phyloP scores from a whole-genome alignment of 306 rosid species.

The Fragaria ananassa region DNA sequence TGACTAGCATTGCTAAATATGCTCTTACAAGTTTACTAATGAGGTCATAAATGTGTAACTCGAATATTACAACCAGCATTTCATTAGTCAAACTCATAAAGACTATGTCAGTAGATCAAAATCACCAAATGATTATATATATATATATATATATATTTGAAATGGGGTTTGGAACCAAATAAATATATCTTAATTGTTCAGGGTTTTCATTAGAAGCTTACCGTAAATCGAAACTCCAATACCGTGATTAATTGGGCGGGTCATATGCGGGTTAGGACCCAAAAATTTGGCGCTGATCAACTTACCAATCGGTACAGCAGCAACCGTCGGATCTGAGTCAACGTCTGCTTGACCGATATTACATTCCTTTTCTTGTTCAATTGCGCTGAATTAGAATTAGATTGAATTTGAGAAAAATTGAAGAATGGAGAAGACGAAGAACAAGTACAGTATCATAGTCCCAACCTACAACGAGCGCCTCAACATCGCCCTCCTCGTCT shows the following conservation, averaged over 20 bases:
- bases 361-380: background rate
- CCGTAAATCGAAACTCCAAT: no score
- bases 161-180: no score
- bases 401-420: background rate
- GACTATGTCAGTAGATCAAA: no score
- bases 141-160: no score
- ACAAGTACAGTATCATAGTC: constrained; percentile 79
- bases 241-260: background rate
- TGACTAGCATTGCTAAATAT: no score
- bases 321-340: background rate
- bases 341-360: background rate
- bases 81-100: no score
- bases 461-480: constrained; percentile 94
- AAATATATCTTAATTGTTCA: no score
- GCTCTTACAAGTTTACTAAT: no score
- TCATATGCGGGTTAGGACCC: background rate
- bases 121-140: no score
- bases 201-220: no score
- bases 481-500: constrained; percentile 81
- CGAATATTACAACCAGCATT: no score
- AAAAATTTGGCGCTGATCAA: background rate
- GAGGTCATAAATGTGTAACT: no score
- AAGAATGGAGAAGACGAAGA: constrained; percentile 35
- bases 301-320: background rate
- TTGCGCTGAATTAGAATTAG: background rate